Conservation (phyloP, 306 rosid species). For the Rosa persica region DNA sequence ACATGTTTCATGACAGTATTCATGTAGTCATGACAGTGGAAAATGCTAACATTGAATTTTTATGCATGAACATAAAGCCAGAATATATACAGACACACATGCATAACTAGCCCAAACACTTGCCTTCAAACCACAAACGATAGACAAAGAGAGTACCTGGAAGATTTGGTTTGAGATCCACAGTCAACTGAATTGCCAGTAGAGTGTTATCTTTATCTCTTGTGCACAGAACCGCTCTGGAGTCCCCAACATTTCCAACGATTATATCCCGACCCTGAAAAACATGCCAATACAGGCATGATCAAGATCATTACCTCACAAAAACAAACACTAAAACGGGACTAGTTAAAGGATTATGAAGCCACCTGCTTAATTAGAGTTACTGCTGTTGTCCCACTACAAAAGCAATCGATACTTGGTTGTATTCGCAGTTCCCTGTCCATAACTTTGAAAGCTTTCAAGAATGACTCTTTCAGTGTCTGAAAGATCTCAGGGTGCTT, state of each 20-base stretch:
- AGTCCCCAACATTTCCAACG: constrained; percentile 91
- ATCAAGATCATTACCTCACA: constrained; percentile 29
- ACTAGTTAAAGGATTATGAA: constrained; percentile 14
- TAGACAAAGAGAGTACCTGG: constrained; percentile 59
- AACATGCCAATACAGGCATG: constrained; percentile 19
- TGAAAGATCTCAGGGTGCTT: constrained; percentile 74
- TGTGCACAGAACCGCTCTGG: constrained; percentile 89
- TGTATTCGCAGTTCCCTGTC: constrained; percentile 83
- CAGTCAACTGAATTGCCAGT: constrained; percentile 84
- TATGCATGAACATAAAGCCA: neutral
- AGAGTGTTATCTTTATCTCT: constrained; percentile 70
- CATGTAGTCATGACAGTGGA: neutral
- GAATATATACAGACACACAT: neutral
- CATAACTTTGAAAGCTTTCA: constrained; percentile 84
- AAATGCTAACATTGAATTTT: neutral
- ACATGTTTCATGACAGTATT: neutral
- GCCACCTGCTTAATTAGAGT: constrained; percentile 86
- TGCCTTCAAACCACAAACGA: neutral
- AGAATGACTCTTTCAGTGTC: constrained; percentile 71
- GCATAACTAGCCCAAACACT: neutral
- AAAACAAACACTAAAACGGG: constrained; percentile 13
- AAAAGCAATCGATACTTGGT: constrained; percentile 74
- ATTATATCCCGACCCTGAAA: constrained; percentile 82
- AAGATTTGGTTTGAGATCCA: constrained; percentile 97
- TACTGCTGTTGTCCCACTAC: constrained; percentile 98